Conservation (phyloP, 1,284 basidiomycete genomes). For the Mycosarcoma maydis region DNA sequence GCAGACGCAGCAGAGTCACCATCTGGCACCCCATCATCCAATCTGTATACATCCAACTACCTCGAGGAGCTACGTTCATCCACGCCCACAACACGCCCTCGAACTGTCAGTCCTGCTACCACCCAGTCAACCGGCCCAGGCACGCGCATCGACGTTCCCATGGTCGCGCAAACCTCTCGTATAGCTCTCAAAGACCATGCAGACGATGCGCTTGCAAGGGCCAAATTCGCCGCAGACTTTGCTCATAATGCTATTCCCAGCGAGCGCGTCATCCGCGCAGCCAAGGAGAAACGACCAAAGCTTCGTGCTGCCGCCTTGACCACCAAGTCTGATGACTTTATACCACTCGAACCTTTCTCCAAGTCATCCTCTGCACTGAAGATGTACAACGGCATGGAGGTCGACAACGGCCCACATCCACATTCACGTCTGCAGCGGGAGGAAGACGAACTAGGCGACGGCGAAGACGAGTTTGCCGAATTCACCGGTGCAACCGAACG, state of each 20-base stretch:
- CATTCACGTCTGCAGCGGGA: conserved; percentile 57
- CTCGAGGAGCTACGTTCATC: conserved; percentile 36
- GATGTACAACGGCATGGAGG: conserved; percentile 9
- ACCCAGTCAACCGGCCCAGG: conserved; percentile 6
- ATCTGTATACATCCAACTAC: conserved; percentile 31
- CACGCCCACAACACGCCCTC: conserved; percentile 18
- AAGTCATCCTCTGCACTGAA: conserved; percentile 6
- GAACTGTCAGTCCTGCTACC: conserved; percentile 16
- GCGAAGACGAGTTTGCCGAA: conserved; percentile 61
- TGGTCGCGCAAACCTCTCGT: conserved; percentile 16
- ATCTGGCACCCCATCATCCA: background rate
- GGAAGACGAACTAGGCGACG: conserved; percentile 60
- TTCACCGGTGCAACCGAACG: conserved; percentile 61
- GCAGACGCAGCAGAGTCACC: background rate
- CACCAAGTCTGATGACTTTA: conserved; percentile 35
- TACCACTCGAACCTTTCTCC: no score
- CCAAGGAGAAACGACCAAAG: conserved; percentile 51
- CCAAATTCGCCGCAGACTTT: conserved; percentile 30
- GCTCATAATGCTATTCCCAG: conserved; percentile 45
- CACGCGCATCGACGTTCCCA: conserved; percentile 24
- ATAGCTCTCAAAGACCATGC: conserved; percentile 5
- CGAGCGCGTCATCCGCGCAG: conserved; percentile 48
- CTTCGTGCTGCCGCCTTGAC: conserved; percentile 20
- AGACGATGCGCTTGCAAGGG: conserved; percentile 13
- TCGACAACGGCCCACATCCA: conserved; percentile 50